Conservation (phyloP, 2,329 filamentous ascomycete genomes). For the Magnaporthales sp. region DNA sequence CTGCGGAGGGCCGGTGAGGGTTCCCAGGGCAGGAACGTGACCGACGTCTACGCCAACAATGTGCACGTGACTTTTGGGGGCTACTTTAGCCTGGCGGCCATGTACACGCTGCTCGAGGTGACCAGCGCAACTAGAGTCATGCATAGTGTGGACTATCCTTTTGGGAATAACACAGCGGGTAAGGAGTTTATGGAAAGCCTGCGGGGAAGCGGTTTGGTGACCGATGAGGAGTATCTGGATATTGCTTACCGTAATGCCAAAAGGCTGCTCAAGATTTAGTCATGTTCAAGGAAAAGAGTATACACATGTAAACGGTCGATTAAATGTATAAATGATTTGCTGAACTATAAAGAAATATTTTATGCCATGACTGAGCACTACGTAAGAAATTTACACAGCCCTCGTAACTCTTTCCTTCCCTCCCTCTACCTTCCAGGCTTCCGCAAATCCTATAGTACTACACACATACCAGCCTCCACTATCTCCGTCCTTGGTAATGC, state of each 20-base stretch:
- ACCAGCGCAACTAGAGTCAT: conserved; percentile 41
- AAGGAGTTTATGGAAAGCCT: conserved; percentile 38
- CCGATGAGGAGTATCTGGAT: conserved; percentile 34
- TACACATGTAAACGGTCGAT: too few relatives aligned
- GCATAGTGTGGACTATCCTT: conserved; percentile 51
- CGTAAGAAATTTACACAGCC: too few relatives aligned
- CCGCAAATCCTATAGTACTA: too few relatives aligned
- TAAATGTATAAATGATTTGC: too few relatives aligned
- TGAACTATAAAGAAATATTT: too few relatives aligned
- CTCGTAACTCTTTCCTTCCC: too few relatives aligned
- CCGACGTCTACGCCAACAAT: conserved; percentile 43
- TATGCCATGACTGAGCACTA: too few relatives aligned
- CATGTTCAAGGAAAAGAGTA: too few relatives aligned
- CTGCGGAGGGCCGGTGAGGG: conserved; percentile 15
- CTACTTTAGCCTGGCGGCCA: conserved; percentile 36
- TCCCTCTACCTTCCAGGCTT: too few relatives aligned
- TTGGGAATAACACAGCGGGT: conserved; percentile 39
- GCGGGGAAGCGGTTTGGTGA: conserved; percentile 38
- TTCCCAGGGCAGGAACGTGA: conserved; percentile 10
- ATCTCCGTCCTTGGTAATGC: too few relatives aligned
- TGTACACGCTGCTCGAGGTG: conserved; percentile 34
- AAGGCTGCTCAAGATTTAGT: conserved; percentile 25
- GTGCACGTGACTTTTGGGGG: conserved; percentile 50
- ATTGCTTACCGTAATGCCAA: conserved; percentile 44
- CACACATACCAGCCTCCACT: not conserved